Evolutionary conservation across 306 rosid species (phyloP).

Genomic region (Pachyrhizus erosus): DNA sequence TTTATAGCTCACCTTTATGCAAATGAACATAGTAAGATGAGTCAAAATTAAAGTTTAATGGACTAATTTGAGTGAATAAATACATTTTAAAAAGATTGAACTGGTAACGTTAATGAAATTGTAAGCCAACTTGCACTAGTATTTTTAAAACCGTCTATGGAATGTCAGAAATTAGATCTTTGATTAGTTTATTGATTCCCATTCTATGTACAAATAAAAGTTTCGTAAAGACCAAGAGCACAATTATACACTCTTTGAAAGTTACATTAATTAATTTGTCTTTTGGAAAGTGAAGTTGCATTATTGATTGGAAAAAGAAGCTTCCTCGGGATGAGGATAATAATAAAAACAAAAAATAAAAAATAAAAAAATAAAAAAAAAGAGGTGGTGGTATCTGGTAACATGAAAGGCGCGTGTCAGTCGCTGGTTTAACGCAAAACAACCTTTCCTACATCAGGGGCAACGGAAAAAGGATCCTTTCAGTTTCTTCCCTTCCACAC

Average conservation of each 20-base stretch:
- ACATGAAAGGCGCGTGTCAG: conserved; percentile 35
- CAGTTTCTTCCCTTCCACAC: conserved; percentile 3
- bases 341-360: background rate
- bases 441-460: background rate
- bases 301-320: conserved; percentile 16
- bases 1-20: background rate
- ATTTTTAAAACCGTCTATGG: background rate
- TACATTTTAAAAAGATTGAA: background rate
- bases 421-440: background rate
- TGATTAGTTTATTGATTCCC: background rate
- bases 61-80: background rate
- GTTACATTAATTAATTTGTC: background rate
- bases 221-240: no score
- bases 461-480: conserved; percentile 25
- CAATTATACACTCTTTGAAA: background rate
- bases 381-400: background rate
- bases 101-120: background rate
- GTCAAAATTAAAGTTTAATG: background rate
- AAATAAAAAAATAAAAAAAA: background rate
- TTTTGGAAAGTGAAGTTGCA: background rate
- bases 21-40: background rate
- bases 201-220: background rate
- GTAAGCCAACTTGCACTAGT: background rate
- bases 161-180: background rate
- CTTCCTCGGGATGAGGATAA: conserved; percentile 19